phyloP scores from a whole-genome alignment of 148 eudicot genomes.

The Cornus florida region DNA sequence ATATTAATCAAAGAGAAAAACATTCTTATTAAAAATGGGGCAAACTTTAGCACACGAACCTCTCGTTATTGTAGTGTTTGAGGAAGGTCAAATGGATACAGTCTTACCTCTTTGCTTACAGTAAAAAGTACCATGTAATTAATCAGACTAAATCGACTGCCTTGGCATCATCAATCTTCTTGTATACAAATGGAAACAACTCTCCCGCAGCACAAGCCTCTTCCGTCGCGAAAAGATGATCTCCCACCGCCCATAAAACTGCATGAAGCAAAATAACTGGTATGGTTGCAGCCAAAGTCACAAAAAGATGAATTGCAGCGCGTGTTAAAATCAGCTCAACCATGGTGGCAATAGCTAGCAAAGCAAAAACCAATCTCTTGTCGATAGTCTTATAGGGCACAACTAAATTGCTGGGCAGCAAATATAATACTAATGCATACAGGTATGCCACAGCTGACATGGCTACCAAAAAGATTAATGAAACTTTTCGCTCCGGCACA shows the following conservation, averaged over 20 bases:
- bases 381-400: constrained; percentile 30
- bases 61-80: too few relatives aligned
- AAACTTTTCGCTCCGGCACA: constrained; percentile 32
- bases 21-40: too few relatives aligned
- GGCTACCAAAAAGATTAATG: constrained; percentile 32
- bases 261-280: constrained; percentile 40
- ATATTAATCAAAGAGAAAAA: neutral
- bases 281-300: constrained; percentile 27
- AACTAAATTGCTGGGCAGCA: constrained; percentile 22
- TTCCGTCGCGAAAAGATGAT: neutral
- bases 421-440: constrained; percentile 26
- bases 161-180: neutral
- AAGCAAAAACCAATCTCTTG: constrained; percentile 25
- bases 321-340: constrained; percentile 35
- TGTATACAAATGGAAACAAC: neutral
- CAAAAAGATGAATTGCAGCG: constrained; percentile 39
- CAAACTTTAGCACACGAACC: too few relatives aligned
- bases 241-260: constrained; percentile 19
- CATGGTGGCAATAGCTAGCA: constrained; percentile 13
- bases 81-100: too few relatives aligned
- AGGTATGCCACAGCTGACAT: constrained; percentile 27
- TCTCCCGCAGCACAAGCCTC: constrained; percentile 16
- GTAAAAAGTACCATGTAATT: neutral
- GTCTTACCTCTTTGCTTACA: too few relatives aligned
- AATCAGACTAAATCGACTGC: neutral